phyloP scores from a whole-genome alignment of 2,329 filamentous ascomycete species.

The Ophiostoma ips region DNA sequence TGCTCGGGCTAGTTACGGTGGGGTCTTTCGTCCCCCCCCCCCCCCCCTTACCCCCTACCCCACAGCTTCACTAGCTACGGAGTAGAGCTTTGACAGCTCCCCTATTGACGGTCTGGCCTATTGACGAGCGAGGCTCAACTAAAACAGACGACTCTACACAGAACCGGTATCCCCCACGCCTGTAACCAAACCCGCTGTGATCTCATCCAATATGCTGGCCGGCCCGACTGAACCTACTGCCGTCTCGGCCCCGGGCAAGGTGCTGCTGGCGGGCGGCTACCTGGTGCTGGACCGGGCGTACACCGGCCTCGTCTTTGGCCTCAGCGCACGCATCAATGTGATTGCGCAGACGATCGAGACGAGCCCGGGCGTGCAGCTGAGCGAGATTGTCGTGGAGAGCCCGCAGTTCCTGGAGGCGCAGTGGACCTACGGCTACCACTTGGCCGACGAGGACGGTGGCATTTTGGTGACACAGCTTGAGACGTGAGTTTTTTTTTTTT shows the following conservation, averaged over 20 bases:
- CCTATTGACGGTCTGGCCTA: background rate
- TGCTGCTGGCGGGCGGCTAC: slow-evolving; percentile 87
- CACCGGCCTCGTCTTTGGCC: slow-evolving; percentile 58
- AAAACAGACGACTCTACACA: background rate
- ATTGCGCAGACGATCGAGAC: slow-evolving; percentile 43
- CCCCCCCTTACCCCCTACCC: background rate
- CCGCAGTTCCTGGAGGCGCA: slow-evolving; percentile 79
- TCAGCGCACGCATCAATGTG: slow-evolving; percentile 54
- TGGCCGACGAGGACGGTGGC: slow-evolving; percentile 58
- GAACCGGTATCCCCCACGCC: background rate
- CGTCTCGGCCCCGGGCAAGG: slow-evolving; percentile 90
- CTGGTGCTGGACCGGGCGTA: slow-evolving; percentile 81
- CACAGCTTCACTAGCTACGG: slow-evolving; percentile 7
- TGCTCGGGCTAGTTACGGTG: background rate
- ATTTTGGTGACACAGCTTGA: slow-evolving; percentile 68
- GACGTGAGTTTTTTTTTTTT: slow-evolving; percentile 42
- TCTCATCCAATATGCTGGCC: slow-evolving; percentile 4
- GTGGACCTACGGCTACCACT: slow-evolving; percentile 75
- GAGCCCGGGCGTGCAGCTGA: slow-evolving; percentile 47
- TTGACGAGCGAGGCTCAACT: background rate
- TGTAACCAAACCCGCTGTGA: too few relatives aligned
- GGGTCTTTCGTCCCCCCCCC: background rate
- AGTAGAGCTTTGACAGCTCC: background rate
- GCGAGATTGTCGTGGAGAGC: slow-evolving; percentile 72
- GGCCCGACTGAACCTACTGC: slow-evolving; percentile 27